Evolutionary conservation across 352 stramenopile species (phyloP), one percentile per base, ranked within the genome.

Genomic region (Globisporangium polare): DNA sequence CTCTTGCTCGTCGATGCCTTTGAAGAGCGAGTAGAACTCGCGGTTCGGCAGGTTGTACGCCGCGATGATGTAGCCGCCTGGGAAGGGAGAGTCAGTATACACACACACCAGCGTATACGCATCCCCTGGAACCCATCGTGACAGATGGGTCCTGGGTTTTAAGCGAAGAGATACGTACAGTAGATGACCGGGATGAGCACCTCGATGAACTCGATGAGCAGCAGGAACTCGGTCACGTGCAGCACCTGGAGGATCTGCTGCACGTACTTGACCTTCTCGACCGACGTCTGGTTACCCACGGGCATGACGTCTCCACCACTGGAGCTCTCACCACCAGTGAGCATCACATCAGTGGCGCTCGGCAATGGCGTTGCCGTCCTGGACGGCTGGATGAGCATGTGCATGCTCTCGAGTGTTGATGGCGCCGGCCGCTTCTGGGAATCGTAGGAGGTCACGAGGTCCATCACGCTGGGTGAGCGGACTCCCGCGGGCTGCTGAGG

Each of bases 181-280:
- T 69, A 68, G 10, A 71, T 47, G 2, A 65, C 24, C 1, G 60
- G 64, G 29, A 74, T 51, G 8, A 72, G 35, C 26, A 69, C 65
- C 31, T 74, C 68, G 8, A 54, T 60, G 53, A 72, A 47, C 58
- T 74, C 58, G 37, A 68, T 47, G 2, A 72, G 43, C 31, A 74
- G 57, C 7, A 74, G 15, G 33, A 72, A 74, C 45, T 74, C 60
- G 0, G 37, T 46, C 20, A 71, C 42, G 18, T 72, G 64, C 18
- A 74, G 52, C 3, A 75, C 24, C 22, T 65, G 33, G 12, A 75
- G 39, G n/a, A n/a, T n/a, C n/a, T n/a, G n/a, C n/a, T n/a, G n/a
- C n/a, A n/a, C n/a, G n/a, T n/a, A n/a, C n/a, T n/a, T n/a, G n/a
- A n/a, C n/a, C n/a, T n/a, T n/a, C n/a, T n/a, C n/a, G n/a, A n/a